Evolutionary conservation across 2,329 filamentous ascomycete species (phyloP).

Genomic region (Neospermospora avenae): DNA sequence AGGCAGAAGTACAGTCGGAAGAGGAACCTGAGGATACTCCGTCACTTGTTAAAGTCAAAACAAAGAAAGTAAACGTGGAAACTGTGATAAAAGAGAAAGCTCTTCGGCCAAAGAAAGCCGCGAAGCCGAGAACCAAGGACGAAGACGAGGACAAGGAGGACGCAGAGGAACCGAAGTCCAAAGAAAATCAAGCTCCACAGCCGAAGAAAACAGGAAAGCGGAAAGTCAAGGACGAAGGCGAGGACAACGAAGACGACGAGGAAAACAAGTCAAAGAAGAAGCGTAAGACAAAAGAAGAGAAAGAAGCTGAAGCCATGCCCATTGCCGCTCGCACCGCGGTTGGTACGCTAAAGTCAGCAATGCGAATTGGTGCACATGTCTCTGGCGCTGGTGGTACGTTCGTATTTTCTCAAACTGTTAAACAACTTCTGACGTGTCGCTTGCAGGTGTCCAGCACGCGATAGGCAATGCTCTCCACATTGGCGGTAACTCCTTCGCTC

Average conservation of each 20-base stretch:
- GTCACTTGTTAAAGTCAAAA: constrained; percentile 15
- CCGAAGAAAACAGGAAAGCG: constrained; percentile 29
- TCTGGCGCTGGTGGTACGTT: constrained; percentile 76
- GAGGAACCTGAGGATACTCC: constrained; percentile 4
- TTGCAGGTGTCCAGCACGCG: constrained; percentile 79
- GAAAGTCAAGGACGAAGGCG: constrained; percentile 28
- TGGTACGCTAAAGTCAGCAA: constrained; percentile 59
- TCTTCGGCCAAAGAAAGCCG: constrained; percentile 22
- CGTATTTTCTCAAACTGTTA: background rate
- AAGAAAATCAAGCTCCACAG: constrained; percentile 15
- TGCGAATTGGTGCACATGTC: constrained; percentile 91
- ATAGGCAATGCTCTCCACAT: constrained; percentile 75
- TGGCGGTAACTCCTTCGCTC: constrained; percentile 87
- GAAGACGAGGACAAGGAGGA: constrained; percentile 23
- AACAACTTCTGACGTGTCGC: constrained; percentile 12
- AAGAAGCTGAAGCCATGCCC: constrained; percentile 55
- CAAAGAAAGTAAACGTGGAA: constrained; percentile 23
- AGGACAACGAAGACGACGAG: constrained; percentile 19
- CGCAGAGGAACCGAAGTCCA: background rate
- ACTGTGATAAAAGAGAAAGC: constrained; percentile 16
- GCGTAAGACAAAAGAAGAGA: constrained; percentile 55
- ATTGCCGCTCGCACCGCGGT: constrained; percentile 66
- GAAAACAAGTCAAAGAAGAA: constrained; percentile 38
- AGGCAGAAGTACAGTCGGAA: constrained; percentile 12
- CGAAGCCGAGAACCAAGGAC: constrained; percentile 31